Conservation (phyloP, 768 basidiomycete genomes). For the Serendipita sp. region DNA sequence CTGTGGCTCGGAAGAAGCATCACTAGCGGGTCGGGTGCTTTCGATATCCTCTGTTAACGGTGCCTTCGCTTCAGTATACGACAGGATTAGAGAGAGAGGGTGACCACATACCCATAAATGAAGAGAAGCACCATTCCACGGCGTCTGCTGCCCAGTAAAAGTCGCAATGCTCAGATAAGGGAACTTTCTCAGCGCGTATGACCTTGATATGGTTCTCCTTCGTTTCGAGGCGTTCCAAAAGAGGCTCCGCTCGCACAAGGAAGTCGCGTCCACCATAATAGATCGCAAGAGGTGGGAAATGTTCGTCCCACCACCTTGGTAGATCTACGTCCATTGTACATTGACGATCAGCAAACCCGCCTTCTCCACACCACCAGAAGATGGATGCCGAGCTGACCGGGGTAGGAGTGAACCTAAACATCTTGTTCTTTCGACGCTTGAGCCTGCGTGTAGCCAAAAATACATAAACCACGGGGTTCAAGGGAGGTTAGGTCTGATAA, state of each 20-base stretch:
- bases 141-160: slow-evolving; percentile 28
- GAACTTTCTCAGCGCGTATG: slow-evolving; percentile 26
- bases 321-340: slow-evolving; percentile 20
- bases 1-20: neutral
- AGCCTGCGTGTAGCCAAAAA: slow-evolving; percentile 19
- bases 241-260: slow-evolving; percentile 26
- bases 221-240: slow-evolving; percentile 26
- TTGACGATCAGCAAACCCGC: slow-evolving; percentile 26
- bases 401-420: slow-evolving; percentile 34
- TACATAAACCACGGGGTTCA: too few relatives aligned
- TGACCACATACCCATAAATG: slow-evolving; percentile 7
- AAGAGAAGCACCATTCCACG: slow-evolving; percentile 26
- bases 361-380: slow-evolving; percentile 31
- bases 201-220: slow-evolving; percentile 27
- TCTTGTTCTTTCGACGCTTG: slow-evolving; percentile 28
- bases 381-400: slow-evolving; percentile 27
- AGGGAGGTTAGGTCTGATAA: neutral
- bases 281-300: slow-evolving; percentile 29
- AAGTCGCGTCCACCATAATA: slow-evolving; percentile 29
- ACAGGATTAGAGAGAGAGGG: neutral
- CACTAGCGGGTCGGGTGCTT: neutral
- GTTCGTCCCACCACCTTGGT: slow-evolving; percentile 25
- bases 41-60: slow-evolving; percentile 8
- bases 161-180: slow-evolving; percentile 24
- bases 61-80: neutral